Percentiles rank a stretch among this genome's conserved stretches.
Conservation (phyloP, 495 filamentous ascomycete genomes). For the Penicillium herquei region DNA sequence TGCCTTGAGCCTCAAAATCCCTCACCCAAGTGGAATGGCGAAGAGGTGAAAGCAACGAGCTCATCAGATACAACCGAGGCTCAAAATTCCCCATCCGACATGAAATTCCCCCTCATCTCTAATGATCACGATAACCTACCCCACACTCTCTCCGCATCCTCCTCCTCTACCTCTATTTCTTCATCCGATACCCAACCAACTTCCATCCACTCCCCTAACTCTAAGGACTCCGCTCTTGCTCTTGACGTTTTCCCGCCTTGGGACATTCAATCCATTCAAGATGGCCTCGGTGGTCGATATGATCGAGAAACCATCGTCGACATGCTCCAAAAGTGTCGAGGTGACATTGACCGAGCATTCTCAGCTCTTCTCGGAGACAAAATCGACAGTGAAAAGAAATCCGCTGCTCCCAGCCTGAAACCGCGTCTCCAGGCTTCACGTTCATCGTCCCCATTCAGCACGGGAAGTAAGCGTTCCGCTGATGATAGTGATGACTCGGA, state of each 20-base stretch:
- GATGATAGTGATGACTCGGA: conserved; percentile 45
- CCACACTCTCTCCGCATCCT: neutral
- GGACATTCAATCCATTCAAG: conserved; percentile 60
- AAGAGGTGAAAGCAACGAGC: conserved; percentile 15
- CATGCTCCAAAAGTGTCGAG: conserved; percentile 57
- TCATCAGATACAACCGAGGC: neutral
- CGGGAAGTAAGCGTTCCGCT: conserved; percentile 49
- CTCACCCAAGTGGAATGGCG: conserved; percentile 14
- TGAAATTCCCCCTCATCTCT: neutral
- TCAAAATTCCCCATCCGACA: neutral
- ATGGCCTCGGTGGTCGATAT: conserved; percentile 55
- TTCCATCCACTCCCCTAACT: conserved; percentile 11
- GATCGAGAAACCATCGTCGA: conserved; percentile 55
- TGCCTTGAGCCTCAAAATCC: conserved; percentile 36
- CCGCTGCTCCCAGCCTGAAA: conserved; percentile 32
- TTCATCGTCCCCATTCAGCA: conserved; percentile 46
- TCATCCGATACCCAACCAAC: conserved; percentile 14
- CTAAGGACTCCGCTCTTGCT: conserved; percentile 31
- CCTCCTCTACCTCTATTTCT: conserved; percentile 10
- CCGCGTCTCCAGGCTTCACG: conserved; percentile 39
- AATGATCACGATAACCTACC: conserved; percentile 12
- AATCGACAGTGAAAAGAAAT: conserved; percentile 30
- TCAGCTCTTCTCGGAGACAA: conserved; percentile 55
- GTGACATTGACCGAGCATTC: conserved; percentile 60
- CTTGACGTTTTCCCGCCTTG: conserved; percentile 47